Percentiles rank a stretch among this genome's conserved stretches.
These are phyloP conservation scores for Neurospora pannonica DNA, from an alignment of 495 filamentous ascomycete genomes.

Conservation along the genomic window DNA sequence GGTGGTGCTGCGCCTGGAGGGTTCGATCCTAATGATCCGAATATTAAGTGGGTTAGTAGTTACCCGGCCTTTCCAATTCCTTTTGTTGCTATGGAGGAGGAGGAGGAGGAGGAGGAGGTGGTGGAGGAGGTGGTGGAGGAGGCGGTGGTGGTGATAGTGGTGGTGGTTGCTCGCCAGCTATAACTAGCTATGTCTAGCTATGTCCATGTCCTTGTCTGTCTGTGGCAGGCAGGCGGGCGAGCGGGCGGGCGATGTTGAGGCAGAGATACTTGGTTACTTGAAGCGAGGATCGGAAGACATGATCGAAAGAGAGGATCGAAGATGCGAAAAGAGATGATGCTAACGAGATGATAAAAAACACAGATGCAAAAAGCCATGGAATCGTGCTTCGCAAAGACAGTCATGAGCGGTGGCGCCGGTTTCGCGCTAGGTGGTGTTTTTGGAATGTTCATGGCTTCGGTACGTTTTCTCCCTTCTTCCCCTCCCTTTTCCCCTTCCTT, in stretches of 20 bases:
- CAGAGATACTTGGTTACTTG: not conserved
- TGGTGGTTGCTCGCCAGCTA: not conserved
- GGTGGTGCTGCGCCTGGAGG: slow-evolving; percentile 2
- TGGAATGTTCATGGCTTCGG: slow-evolving; percentile 89
- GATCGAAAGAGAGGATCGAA: not conserved
- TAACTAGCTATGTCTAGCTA: not conserved
- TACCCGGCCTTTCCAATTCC: not conserved
- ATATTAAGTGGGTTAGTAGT: slow-evolving; percentile 23
- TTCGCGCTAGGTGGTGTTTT: slow-evolving; percentile 90
- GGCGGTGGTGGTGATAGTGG: not conserved
- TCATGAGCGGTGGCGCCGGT: slow-evolving; percentile 73
- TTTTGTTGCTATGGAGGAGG: not conserved
- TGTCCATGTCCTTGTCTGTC: not conserved
- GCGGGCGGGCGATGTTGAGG: not conserved
- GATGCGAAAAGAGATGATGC: not conserved
- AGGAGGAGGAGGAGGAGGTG: not conserved
- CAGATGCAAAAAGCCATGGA: slow-evolving; percentile 77
- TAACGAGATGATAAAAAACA: slow-evolving; percentile 22
- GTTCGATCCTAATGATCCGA: slow-evolving; percentile 34
- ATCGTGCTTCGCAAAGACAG: slow-evolving; percentile 76
- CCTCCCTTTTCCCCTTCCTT: not conserved
- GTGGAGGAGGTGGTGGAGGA: not conserved
- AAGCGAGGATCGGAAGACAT: not conserved
- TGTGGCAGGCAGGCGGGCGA: not conserved
- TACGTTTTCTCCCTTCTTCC: slow-evolving; percentile 33